Evolutionary conservation across 148 eudicot species (phyloP).

Genomic region (Polygonum maritimum): DNA sequence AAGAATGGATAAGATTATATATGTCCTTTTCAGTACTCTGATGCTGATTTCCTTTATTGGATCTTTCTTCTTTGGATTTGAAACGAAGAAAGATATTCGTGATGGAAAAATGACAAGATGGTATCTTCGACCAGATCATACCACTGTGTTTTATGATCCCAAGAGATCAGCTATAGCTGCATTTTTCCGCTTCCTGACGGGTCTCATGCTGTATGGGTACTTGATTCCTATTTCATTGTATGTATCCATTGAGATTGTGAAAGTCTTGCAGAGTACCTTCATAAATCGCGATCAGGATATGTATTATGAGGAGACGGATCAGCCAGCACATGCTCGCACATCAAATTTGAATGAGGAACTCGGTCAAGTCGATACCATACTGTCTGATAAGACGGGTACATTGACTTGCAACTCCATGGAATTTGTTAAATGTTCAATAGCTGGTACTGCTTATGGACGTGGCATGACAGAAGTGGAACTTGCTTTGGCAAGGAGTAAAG

Average conservation of each 20-base stretch:
- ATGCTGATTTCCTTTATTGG: slow-evolving; percentile 29
- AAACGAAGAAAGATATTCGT: slow-evolving; percentile 24
- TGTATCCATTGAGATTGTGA: slow-evolving; percentile 39
- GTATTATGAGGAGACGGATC: slow-evolving; percentile 34
- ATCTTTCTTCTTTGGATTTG: slow-evolving; percentile 38
- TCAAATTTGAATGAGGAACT: slow-evolving; percentile 47
- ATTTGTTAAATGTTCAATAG: slow-evolving; percentile 42
- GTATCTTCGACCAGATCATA: slow-evolving; percentile 43
- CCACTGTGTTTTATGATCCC: slow-evolving; percentile 27
- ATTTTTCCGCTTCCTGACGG: slow-evolving; percentile 36
- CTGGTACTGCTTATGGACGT: slow-evolving; percentile 38
- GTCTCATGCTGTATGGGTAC: slow-evolving; percentile 42
- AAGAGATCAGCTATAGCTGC: slow-evolving; percentile 31
- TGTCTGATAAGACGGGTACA: slow-evolving; percentile 46
- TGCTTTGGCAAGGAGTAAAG: slow-evolving; percentile 28
- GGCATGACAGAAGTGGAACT: slow-evolving; percentile 45
- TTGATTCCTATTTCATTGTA: slow-evolving; percentile 44
- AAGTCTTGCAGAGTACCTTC: slow-evolving; percentile 36
- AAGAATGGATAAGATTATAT: slow-evolving; percentile 39
- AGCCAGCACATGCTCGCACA: slow-evolving; percentile 41
- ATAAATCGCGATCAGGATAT: slow-evolving; percentile 36
- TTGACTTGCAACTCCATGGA: slow-evolving; percentile 52
- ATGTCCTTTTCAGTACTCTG: slow-evolving; percentile 28
- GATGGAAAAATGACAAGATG: slow-evolving; percentile 26
- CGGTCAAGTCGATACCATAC: slow-evolving; percentile 44